Evolutionary conservation across 2,329 filamentous ascomycete species (phyloP), one percentile per base, ranked within the genome.

Genomic region (Emergomyces pasteurianus): DNA sequence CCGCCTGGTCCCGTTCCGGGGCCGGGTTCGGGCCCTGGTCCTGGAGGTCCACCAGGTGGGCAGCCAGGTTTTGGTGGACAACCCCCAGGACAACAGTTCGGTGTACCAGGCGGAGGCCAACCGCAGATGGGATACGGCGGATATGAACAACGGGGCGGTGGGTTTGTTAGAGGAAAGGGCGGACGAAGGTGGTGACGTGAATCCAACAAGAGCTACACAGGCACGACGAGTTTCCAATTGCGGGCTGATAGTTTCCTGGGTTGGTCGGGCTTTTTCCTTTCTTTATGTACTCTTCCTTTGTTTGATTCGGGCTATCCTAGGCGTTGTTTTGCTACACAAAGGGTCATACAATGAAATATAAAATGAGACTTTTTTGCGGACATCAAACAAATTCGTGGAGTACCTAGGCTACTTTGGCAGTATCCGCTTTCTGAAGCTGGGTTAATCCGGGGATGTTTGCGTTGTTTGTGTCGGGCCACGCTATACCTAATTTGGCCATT

Each of bases 81-180:
- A 60, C 65, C 67, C 16, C 69, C 72, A 6, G 69, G 66, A 1
- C 70, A 72, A 62, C 71, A 67, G 9, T 74, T 71, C 56, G 67
- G 65, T 14, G 69, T 70, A 14, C 72, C 75, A 63, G 73, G 70
- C 57, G 70, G 68, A 52, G 73, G 72, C 21, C 73, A 74, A 53
- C 69, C 70, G 21, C 76, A 75, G 61, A 76, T 76, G 73, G 74
- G 74, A 60, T 76, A 72, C 57, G 74, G 73, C 59, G 74, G 74
- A 43, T 75, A 73, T 53, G 73, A 75, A 49, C 74, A 74, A 61
- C 73, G 74, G 23, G 49, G 47, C 46, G 73, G 71, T 28, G 72
- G 70, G 55, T 74, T 70, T 65, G 71, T 74, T 59, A 72, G 76
- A 62, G 69, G 74, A 46, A 66, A 69, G 57, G 62, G 66, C 60